These are phyloP conservation scores for Emiliania huxleyi DNA, from an alignment of 78 protist species.

Conservation along the genomic window DNA sequence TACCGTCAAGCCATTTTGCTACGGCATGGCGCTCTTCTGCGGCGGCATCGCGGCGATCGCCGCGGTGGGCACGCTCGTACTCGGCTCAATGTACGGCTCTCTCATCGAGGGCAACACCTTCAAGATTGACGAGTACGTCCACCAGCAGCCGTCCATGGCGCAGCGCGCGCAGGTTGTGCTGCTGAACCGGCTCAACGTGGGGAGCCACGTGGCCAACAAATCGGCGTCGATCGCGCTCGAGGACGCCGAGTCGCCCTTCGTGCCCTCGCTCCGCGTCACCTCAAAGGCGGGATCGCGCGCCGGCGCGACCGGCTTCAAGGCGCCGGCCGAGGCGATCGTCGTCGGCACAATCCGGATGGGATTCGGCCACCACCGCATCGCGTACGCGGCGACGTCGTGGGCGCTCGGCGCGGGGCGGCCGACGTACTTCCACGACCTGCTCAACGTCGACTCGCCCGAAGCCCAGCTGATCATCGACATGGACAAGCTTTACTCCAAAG, in stretches of 20 bases:
- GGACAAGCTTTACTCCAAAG: conserved; percentile 28
- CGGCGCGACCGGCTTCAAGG: neutral
- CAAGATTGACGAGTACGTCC: neutral
- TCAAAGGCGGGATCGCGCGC: neutral
- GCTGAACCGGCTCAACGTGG: neutral
- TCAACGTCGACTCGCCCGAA: conserved; percentile 1
- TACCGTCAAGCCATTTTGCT: neutral
- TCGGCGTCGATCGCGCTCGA: neutral
- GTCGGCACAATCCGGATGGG: conserved; percentile 39
- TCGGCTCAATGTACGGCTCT: neutral
- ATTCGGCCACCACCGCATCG: conserved; percentile 46
- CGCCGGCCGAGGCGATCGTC: neutral
- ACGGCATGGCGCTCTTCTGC: too few species aligned
- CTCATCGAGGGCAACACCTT: neutral
- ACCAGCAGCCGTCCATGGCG: neutral
- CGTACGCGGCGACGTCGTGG: conserved; percentile 31
- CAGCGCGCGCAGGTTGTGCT: neutral
- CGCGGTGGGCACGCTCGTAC: neutral
- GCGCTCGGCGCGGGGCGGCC: neutral
- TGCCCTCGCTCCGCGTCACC: neutral
- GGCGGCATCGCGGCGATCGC: too few species aligned
- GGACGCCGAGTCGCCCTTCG: neutral
- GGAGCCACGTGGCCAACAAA: neutral
- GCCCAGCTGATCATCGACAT: neutral
- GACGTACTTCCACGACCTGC: conserved; percentile 19